Evolutionary conservation across 2,329 filamentous ascomycete species (phyloP), one percentile per base, ranked within the genome.

Genomic region (Ophiostoma himal-ulmi): DNA sequence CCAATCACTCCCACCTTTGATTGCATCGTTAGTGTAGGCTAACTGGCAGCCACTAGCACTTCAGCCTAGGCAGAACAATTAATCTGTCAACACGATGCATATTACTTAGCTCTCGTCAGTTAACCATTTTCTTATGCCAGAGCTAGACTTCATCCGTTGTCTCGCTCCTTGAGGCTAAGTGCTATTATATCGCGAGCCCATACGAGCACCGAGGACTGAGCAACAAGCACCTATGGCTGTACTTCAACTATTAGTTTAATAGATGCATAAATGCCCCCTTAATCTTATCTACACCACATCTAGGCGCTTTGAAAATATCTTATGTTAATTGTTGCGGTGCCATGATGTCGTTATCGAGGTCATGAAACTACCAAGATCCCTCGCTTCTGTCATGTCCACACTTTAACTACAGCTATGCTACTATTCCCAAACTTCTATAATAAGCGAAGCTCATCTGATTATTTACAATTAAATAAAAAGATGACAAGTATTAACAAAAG

Each of bases 1-100:
- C 57, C 57, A 62, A 62, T 36, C 57, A 26, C 57, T 34, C 30
- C 57, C 60, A 64, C 57, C 26, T 34, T 62, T 30, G 57, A 62
- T 62, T 67, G 36, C 36, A 22, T 22, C 22, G 20, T 44, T 67
- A 67, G 66, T 48, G 39, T 67, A 67, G 66, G 66, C 66, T 10
- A 8, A 52, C 66, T 26, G 13, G 66, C 66, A 48, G 36, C 26
- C 66, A 52, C 66, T 67, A 67, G 36, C 64, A 41, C n/a, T 20
- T 41, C 37, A 67, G 64, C 36, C 64, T 26, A 44, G 37, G 37
- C 64, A 26, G 64, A 41, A 67, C 64, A 22, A 22, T 44, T 6
- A 13, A 7, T 37, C 22, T 22, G 8, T 14, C 36, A 67, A 13
- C 17, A 4, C 20, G 20, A 14, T 36, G 26, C 60, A 64, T 13